Evolutionary conservation across 2,329 filamentous ascomycete species (phyloP).

Genomic region (Zarea fungicola): DNA sequence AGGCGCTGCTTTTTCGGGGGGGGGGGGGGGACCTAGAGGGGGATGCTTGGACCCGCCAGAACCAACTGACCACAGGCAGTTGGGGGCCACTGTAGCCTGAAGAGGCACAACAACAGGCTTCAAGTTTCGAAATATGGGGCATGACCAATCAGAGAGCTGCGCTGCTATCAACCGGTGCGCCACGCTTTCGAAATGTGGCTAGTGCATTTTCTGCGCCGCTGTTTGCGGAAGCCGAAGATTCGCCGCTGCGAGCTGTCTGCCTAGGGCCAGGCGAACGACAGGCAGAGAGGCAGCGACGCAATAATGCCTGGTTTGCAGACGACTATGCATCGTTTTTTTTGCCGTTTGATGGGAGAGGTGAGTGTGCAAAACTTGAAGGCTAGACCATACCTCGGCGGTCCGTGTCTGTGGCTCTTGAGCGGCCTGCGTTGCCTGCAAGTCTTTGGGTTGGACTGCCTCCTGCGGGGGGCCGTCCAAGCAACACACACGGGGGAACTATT

Average conservation of each 20-base stretch:
- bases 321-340: background rate
- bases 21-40: too few relatives aligned
- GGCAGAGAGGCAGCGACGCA: background rate
- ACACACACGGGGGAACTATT: background rate
- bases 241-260: background rate
- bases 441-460: background rate
- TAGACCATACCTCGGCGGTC: background rate
- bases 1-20: background rate
- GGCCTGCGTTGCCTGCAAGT: background rate
- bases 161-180: constrained; percentile 1
- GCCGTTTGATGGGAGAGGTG: background rate
- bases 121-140: background rate
- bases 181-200: constrained; percentile 11
- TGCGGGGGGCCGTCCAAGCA: constrained; percentile 1
- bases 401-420: background rate
- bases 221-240: constrained; percentile 11
- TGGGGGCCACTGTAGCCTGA: too few relatives aligned
- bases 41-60: too few relatives aligned
- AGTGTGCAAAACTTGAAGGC: background rate
- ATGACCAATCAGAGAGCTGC: constrained; percentile 1
- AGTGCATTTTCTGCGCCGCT: constrained; percentile 2
- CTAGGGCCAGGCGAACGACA: background rate
- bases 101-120: too few relatives aligned
- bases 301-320: background rate
- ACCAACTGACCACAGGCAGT: too few relatives aligned